Conservation (phyloP, 257 asterid genomes). For the Datura wrightii region DNA sequence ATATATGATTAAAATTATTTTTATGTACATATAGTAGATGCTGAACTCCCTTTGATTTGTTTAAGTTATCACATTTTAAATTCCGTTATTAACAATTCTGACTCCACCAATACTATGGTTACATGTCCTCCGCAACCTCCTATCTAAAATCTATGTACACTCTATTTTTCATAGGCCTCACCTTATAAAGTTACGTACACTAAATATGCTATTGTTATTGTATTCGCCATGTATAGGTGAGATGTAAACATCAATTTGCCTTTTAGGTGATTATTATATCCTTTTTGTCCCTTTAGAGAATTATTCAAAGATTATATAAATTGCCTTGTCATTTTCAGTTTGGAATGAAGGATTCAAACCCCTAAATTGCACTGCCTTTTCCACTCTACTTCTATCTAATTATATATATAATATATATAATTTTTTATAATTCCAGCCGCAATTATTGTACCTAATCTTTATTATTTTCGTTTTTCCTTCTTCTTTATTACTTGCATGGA, state of each 20-base stretch:
- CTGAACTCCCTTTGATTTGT: too few relatives aligned
- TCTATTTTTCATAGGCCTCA: too few relatives aligned
- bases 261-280: too few relatives aligned
- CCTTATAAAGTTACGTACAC: too few relatives aligned
- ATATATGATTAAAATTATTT: too few relatives aligned
- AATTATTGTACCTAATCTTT: slow-evolving; percentile 1
- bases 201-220: too few relatives aligned
- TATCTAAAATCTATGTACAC: too few relatives aligned
- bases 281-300: background rate
- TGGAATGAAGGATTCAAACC: background rate
- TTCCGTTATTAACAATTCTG: too few relatives aligned
- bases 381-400: background rate
- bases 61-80: too few relatives aligned
- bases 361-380: background rate
- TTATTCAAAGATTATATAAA: background rate
- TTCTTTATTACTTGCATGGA: slow-evolving; percentile 27
- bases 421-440: background rate
- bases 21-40: too few relatives aligned
- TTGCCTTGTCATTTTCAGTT: slow-evolving; percentile 11
- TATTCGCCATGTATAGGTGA: background rate
- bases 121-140: too few relatives aligned
- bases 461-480: background rate
- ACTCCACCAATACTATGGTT: too few relatives aligned
- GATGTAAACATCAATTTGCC: background rate
- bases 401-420: background rate